Percentiles rank a stretch among this genome's conserved stretches.
These are phyloP conservation scores for Erysimum cheiri DNA, from an alignment of 441 rosid species.

Conservation along the genomic window DNA sequence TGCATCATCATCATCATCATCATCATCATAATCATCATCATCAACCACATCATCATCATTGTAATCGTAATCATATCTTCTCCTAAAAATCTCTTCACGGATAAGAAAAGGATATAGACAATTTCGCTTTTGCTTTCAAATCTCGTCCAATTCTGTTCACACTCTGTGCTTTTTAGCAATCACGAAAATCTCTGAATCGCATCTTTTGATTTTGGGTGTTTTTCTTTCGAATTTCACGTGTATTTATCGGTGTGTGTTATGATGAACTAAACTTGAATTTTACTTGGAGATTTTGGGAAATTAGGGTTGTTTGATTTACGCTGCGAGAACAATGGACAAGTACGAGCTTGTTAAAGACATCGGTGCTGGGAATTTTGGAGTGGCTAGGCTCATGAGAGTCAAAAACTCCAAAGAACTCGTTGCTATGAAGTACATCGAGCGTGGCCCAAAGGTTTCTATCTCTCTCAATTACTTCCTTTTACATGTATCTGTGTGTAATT, in stretches of 20 bases:
- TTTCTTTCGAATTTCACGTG: not conserved
- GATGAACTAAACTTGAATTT: conserved; percentile 17
- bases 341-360: conserved; percentile 71
- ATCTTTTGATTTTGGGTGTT: conserved; percentile 1
- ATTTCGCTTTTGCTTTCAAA: conserved; percentile 24
- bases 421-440: conserved; percentile 92
- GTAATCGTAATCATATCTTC: conserved; percentile 18
- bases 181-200: not conserved
- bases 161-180: not conserved
- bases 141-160: not conserved
- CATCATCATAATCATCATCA: conserved; percentile 10
- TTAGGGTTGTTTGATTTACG: conserved; percentile 35
- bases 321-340: conserved; percentile 46
- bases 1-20: conserved; percentile 4
- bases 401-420: conserved; percentile 74
- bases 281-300: not conserved
- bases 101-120: conserved; percentile 3
- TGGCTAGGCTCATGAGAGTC: conserved; percentile 84
- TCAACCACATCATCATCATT: not conserved
- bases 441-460: conserved; percentile 66
- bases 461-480: conserved; percentile 4
- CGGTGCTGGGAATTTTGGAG: conserved; percentile 88
- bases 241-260: not conserved
- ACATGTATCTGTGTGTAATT: not conserved
- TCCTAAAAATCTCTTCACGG: conserved; percentile 5